Evolutionary conservation across 805 yeast genomes (phyloP), one percentile per base, ranked within the genome.

Genomic region (Sugiyamaella qingdaonensis): DNA sequence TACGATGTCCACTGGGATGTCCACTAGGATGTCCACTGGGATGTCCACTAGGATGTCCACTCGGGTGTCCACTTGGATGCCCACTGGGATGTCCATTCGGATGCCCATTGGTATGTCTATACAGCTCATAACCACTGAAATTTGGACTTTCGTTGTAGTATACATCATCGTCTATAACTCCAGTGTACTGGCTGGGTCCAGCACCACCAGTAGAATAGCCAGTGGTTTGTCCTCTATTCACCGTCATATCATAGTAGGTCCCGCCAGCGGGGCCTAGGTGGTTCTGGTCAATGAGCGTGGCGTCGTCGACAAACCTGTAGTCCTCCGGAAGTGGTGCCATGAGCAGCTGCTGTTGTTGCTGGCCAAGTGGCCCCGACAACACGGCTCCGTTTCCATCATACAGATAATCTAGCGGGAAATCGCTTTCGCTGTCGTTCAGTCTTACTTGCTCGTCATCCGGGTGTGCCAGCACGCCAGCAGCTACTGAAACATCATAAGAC

Each of bases 381-480:
- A 36, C 42, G 19, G 18, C 42, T 8, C 34, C 29, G 32, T 14
- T 44, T 16, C 47, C 32, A 21, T 44, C 47, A 24, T 44, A 29
- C 4, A 44, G 32, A 50, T 61, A 61, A 48, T 61, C 65, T 33
- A 61, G 54, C 18, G 65, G 65, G 49, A 61, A 61, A 46, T 61
- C 65, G 14, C 61, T 58, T 1, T 54, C 58, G 10, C 49, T 56
- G 1, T 51, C 58, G 18, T 42, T 45, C 33, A 13, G 10, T 13
- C 35, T 32, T 10, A 32, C 13, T 10, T 10, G 35, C 9, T 36
- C 11, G 19, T 36, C 42, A 19, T 9, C 16, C 9, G 11, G 8
- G 10, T 36, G 42, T 13, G 11, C 14, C 16, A 36, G 16, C 18
- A 14, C 19, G 11, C 18, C 18, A 36, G 42, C 14, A 36, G 8